phyloP scores from a whole-genome alignment of 2,329 filamentous ascomycete species.

The Calonectria leucothoes region DNA sequence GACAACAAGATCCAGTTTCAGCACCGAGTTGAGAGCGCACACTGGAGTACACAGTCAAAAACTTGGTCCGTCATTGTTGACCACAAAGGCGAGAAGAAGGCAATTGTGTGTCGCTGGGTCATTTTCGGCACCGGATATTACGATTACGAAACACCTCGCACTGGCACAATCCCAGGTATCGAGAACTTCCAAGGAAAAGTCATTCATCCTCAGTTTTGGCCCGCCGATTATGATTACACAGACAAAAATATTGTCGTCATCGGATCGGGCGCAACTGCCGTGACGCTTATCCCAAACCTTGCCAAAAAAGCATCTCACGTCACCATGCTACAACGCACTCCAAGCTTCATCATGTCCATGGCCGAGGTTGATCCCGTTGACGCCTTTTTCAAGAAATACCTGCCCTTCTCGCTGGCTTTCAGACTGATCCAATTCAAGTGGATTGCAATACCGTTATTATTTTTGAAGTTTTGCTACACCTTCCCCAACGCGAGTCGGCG shows the following conservation, averaged over 20 bases:
- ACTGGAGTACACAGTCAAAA: conserved; percentile 67
- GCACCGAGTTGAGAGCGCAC: conserved; percentile 60
- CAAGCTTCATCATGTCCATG: background rate
- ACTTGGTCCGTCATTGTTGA: conserved; percentile 62
- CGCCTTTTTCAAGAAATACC: background rate
- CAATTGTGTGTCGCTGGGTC: conserved; percentile 55
- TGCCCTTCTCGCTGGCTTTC: background rate
- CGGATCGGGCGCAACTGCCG: conserved; percentile 75
- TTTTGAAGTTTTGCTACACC: background rate
- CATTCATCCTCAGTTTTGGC: conserved; percentile 82
- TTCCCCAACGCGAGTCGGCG: background rate
- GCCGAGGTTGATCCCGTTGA: background rate
- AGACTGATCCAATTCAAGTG: background rate
- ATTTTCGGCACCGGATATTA: conserved; percentile 73
- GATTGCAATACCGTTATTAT: background rate
- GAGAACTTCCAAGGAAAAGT: conserved; percentile 53
- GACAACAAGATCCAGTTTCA: conserved; percentile 64
- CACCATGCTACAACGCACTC: background rate
- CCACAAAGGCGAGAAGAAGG: conserved; percentile 43
- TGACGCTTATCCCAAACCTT: conserved; percentile 64
- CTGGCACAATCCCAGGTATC: conserved; percentile 59
- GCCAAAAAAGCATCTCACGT: background rate
- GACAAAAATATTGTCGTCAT: conserved; percentile 74
- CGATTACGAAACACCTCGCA: conserved; percentile 71
- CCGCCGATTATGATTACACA: conserved; percentile 71